phyloP scores from a whole-genome alignment of 345 rosid species.

The Syzygium aqueum region DNA sequence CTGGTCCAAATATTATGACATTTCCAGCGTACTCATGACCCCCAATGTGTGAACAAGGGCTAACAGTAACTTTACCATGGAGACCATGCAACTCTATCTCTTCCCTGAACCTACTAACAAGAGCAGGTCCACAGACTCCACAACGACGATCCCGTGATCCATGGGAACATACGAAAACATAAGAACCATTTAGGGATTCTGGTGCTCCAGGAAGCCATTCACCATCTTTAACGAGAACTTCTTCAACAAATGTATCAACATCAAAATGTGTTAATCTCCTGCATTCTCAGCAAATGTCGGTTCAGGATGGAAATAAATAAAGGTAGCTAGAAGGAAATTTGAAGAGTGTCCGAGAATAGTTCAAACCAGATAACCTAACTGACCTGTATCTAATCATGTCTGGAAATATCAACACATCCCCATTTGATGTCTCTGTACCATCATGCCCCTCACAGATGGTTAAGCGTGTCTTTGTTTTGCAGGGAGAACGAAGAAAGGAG shows the following conservation, averaged over 20 bases:
- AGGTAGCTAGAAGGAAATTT: background rate
- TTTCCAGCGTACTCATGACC: conserved; percentile 97
- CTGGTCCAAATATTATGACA: conserved; percentile 73
- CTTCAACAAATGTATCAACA: conserved; percentile 96
- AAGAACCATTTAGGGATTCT: conserved; percentile 68
- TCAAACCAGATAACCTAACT: conserved; percentile 1
- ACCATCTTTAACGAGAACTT: conserved; percentile 89
- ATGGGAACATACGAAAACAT: conserved; percentile 89
- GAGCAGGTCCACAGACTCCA: conserved; percentile 89
- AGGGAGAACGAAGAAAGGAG: background rate
- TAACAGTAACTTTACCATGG: conserved; percentile 80
- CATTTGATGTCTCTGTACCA: conserved; percentile 95
- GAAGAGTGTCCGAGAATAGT: background rate
- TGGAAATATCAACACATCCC: conserved; percentile 93
- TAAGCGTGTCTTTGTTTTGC: conserved; percentile 51
- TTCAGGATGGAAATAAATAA: conserved; percentile 2
- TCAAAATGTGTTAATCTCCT: conserved; percentile 99
- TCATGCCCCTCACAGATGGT: conserved; percentile 98
- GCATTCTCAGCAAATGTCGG: conserved; percentile 23
- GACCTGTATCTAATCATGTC: conserved; percentile 99
- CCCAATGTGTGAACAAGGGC: conserved; percentile 97
- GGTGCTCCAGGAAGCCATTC: conserved; percentile 96
- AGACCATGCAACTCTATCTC: conserved; percentile 66
- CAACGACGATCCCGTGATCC: conserved; percentile 83
- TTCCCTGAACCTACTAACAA: conserved; percentile 77